Evolutionary conservation across 192 early-diverging fungal genomes (phyloP).

Genomic region (Coemansia javaensis): DNA sequence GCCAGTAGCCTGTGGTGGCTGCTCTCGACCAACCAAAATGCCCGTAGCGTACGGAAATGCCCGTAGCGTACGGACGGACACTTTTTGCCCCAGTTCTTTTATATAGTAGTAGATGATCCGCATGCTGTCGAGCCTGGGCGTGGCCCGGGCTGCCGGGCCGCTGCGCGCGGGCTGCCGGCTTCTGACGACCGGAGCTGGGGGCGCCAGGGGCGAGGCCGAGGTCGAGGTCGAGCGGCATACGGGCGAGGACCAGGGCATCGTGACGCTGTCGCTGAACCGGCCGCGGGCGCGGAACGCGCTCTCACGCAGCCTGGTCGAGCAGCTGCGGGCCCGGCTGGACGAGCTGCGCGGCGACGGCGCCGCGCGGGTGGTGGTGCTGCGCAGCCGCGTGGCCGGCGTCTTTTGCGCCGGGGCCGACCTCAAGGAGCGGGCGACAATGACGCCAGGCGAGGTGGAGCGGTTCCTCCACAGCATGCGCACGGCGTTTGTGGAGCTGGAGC

Average conservation of each 20-base stretch:
- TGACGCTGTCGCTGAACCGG: conserved; percentile 75
- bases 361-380: conserved; percentile 74
- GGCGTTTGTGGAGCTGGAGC: conserved; percentile 78
- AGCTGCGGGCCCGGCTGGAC: conserved; percentile 65
- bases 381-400: conserved; percentile 70
- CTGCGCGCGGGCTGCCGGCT: too few species aligned
- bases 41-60: too few species aligned
- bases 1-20: too few species aligned
- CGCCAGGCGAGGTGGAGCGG: conserved; percentile 64
- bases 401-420: conserved; percentile 97
- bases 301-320: conserved; percentile 66
- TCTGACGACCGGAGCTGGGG: too few species aligned
- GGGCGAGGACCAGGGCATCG: conserved; percentile 60
- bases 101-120: too few species aligned
- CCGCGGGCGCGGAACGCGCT: conserved; percentile 86
- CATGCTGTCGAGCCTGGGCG: too few species aligned
- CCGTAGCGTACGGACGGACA: too few species aligned
- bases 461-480: conserved; percentile 77
- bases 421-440: conserved; percentile 86
- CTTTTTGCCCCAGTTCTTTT: too few species aligned
- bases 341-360: conserved; percentile 56
- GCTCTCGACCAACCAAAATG: too few species aligned
- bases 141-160: too few species aligned
- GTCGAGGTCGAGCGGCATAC: conserved; percentile 16
- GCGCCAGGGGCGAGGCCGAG: conserved; percentile 3